phyloP scores from a whole-genome alignment of 2,329 filamentous ascomycete genomes.

The Teratosphaeriaceae sp. region DNA sequence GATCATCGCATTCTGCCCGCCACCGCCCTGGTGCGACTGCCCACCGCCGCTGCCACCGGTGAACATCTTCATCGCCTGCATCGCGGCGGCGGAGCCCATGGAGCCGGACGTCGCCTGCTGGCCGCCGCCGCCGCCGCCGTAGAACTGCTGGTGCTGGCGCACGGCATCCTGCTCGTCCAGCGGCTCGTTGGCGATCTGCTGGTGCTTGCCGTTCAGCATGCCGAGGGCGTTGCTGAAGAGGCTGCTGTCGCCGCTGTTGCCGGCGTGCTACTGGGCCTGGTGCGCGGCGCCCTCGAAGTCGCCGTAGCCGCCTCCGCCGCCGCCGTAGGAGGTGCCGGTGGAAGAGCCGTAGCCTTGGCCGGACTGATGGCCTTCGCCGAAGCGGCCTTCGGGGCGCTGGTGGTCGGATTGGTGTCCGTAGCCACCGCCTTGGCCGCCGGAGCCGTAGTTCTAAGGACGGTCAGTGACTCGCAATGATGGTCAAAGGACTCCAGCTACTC shows the following conservation, averaged over 20 bases:
- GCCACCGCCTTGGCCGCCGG: neutral
- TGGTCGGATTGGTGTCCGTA: conserved; percentile 27
- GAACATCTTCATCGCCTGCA: conserved; percentile 79
- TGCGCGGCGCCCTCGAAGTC: conserved; percentile 49
- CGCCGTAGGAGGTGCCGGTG: conserved; percentile 38
- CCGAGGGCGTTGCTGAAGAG: conserved; percentile 53
- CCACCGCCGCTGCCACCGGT: conserved; percentile 27
- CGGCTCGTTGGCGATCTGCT: conserved; percentile 43
- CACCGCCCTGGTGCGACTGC: conserved; percentile 32
- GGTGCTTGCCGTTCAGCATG: conserved; percentile 49
- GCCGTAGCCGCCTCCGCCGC: conserved; percentile 29
- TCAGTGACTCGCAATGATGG: no score
- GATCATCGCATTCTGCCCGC: conserved; percentile 70
- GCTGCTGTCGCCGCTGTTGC: conserved; percentile 41
- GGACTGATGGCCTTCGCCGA: conserved; percentile 21
- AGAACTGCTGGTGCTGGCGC: conserved; percentile 68
- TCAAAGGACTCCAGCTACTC: neutral
- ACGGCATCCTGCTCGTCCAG: conserved; percentile 62
- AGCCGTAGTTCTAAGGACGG: neutral
- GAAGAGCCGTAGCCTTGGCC: conserved; percentile 30
- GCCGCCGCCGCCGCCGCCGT: conserved; percentile 48
- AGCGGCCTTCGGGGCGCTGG: conserved; percentile 21
- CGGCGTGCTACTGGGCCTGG: conserved; percentile 50
- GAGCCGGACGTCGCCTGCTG: conserved; percentile 37
- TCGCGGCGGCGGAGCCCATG: conserved; percentile 65